These are phyloP conservation scores for Saxophila tyrrhenica DNA, from an alignment of 495 filamentous ascomycete genomes.

Conservation along the genomic window DNA sequence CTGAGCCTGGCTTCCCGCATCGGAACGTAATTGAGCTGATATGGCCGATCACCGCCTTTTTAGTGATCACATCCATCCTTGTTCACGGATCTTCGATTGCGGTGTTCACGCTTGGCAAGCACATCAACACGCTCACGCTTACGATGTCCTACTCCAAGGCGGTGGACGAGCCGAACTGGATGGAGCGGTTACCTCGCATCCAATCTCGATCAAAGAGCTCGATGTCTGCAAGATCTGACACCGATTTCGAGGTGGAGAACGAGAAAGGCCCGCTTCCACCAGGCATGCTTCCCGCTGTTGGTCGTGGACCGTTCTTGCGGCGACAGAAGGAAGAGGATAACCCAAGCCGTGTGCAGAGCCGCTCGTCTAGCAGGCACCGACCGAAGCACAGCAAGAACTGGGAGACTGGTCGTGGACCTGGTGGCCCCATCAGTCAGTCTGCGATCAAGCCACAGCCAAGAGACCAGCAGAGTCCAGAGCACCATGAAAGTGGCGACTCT, in stretches of 20 bases:
- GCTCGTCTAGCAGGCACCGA: slow-evolving; percentile 49
- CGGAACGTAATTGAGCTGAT: slow-evolving; percentile 68
- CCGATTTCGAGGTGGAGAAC: slow-evolving; percentile 45
- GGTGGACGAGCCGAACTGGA: slow-evolving; percentile 82
- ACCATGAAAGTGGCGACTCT: slow-evolving; percentile 23
- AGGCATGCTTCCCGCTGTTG: slow-evolving; percentile 61
- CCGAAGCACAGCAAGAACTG: slow-evolving; percentile 56
- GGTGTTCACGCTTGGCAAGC: slow-evolving; percentile 95
- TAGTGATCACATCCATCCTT: slow-evolving; percentile 88
- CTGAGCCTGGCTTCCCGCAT: slow-evolving; percentile 39
- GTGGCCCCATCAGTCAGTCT: slow-evolving; percentile 82
- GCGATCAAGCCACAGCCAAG: slow-evolving; percentile 68
- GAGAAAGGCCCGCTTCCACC: slow-evolving; percentile 58
- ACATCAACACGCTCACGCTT: slow-evolving; percentile 90
- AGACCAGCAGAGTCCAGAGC: slow-evolving; percentile 19
- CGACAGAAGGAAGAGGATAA: slow-evolving; percentile 68
- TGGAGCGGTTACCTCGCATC: slow-evolving; percentile 86
- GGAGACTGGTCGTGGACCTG: slow-evolving; percentile 62
- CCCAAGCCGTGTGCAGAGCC: slow-evolving; percentile 45
- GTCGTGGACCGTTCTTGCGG: slow-evolving; percentile 71
- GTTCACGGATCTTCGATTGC: slow-evolving; percentile 97
- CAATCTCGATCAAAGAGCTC: slow-evolving; percentile 70
- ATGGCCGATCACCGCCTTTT: slow-evolving; percentile 91
- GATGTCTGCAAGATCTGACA: slow-evolving; percentile 59
- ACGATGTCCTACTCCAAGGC: slow-evolving; percentile 91